These are phyloP conservation scores for Alternaria sp. DNA, from an alignment of 2,329 filamentous ascomycete genomes.

Conservation along the genomic window DNA sequence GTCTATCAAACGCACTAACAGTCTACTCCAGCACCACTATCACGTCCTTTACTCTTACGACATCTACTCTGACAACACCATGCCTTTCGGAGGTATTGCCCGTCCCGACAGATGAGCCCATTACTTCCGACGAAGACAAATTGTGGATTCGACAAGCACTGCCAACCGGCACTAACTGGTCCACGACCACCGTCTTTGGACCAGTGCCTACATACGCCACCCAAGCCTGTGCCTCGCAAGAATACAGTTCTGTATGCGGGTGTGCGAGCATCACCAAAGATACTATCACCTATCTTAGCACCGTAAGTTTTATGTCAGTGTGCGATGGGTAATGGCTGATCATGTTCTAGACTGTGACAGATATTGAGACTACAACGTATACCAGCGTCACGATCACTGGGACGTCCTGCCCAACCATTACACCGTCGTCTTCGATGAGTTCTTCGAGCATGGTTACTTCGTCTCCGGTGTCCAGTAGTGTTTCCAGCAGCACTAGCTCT, in stretches of 20 bases:
- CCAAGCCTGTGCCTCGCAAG: conserved; percentile 16
- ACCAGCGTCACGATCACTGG: conserved; percentile 15
- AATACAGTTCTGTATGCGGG: conserved; percentile 36
- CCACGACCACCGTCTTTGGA: conserved; percentile 24
- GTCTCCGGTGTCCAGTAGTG: conserved; percentile 1
- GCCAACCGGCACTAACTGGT: conserved; percentile 10
- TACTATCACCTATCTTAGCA: conserved; percentile 20
- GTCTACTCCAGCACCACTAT: conserved; percentile 9
- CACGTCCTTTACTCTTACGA: conserved; percentile 13
- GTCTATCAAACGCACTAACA: background rate
- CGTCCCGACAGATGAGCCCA: background rate
- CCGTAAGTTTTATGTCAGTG: conserved; percentile 20
- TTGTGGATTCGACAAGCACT: conserved; percentile 13
- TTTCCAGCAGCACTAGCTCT: background rate
- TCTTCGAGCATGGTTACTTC: background rate
- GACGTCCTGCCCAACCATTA: conserved; percentile 7
- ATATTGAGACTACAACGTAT: conserved; percentile 18
- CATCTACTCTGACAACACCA: conserved; percentile 12
- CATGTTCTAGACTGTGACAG: conserved; percentile 15
- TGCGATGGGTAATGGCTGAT: conserved; percentile 1
- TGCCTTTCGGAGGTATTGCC: conserved; percentile 8
- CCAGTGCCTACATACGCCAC: conserved; percentile 33
- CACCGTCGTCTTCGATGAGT: background rate
- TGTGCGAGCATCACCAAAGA: conserved; percentile 30
- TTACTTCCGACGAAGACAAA: background rate